Evolutionary conservation across 2,329 filamentous ascomycete genomes (phyloP), one percentile per base, ranked within the genome.

Genomic region (Apiospora rasikravindrae): DNA sequence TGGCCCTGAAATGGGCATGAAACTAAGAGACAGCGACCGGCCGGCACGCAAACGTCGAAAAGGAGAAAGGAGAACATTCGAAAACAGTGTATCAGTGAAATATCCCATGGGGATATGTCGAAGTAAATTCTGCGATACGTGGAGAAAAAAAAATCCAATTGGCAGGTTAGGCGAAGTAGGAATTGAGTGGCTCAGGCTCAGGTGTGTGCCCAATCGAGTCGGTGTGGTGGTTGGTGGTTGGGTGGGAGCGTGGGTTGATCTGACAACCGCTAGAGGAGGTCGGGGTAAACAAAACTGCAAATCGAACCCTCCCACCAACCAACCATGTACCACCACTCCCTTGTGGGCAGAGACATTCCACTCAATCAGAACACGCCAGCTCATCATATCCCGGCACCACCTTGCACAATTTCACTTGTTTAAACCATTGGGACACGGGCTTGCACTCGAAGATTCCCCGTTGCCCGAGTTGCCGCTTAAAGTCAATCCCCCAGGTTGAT

Each of bases 401-500:
- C 53, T 61, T 61, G 29, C 53, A 61, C 26, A 61, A 61, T 37
- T 61, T 61, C 53, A 42, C 7, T 37, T 37, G 33, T 37, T 61
- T 37, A 29, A 37, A 61, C 53, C 53, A 61, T 29, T 61, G 53
- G 29, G 33, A 33, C 26, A 61, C 53, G 53, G 53, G 53, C 53
- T 61, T 61, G 37, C 64, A 42, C n/a, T 67, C 24, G 33, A 26
- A 67, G n/a, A n/a, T n/a, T n/a, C 37, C 66, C 37, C 33, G 66
- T 68, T 68, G 66, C 66, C 66, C 42, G 66, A 68, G 66, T 29
- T 68, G 57, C 57, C 66, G 40, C 73, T 44, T 73, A 73, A 79
- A 80, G 75, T 75, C 77, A 74, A 76, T 74, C 73, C 74, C 73
- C 71, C 77, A 75, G 66, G 73, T 75, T 33, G 82, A 85, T 73